Base-by-base conservation (phyloP, 169 alveolate genomes). In the Eimeria tenella region DNA sequence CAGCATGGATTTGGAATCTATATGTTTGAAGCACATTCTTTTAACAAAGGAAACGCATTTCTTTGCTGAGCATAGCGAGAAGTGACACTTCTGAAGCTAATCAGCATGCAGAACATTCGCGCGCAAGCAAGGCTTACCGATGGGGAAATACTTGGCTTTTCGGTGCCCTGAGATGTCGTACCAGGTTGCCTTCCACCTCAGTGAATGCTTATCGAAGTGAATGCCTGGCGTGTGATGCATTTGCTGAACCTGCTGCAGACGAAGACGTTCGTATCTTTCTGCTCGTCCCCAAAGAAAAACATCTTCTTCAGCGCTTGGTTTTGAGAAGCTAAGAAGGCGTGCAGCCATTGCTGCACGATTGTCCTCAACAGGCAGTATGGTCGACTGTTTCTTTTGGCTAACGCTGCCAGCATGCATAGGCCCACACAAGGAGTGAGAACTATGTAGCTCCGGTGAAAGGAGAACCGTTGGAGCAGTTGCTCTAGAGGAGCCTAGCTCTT, bases 131-230 rank as follows among this genome's bases (percentile, higher is more conserved):
- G 8, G 0, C 94, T 81, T 53, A 92, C 95, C 95, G 2, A 93
- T 90, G 10, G 95, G 95, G 65, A 93, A 93, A 42, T 93, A 93
- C 90, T 93, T 93, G 31, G 95, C 95, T 25, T 86, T 86, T 19
- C 95, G n/a, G 49, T 93, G 93, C 10, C 95, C 95, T 17, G 90
- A 74, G 55, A 58, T 74, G 83, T 86, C 90, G 90, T 93, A 93
- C 95, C 95, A 93, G 21, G 95, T 93, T 13, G 95, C 95, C 75
- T 93, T 93, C 95, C 95, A 93, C 71, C 95, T 53, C 55, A 86
- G 90, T 19, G 93, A 87, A 56, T 86, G 93, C 73, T 87, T 93
- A 55, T 93, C 95, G 58, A 93, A 93, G 49, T 93, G 95, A 42
- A 93, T 87, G 56, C 95, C 95, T 7, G 95, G 73, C 10, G 94